These are phyloP conservation scores for Aspergillus quadrilineatus DNA, from an alignment of 2,329 filamentous ascomycete genomes.

Conservation along the genomic window DNA sequence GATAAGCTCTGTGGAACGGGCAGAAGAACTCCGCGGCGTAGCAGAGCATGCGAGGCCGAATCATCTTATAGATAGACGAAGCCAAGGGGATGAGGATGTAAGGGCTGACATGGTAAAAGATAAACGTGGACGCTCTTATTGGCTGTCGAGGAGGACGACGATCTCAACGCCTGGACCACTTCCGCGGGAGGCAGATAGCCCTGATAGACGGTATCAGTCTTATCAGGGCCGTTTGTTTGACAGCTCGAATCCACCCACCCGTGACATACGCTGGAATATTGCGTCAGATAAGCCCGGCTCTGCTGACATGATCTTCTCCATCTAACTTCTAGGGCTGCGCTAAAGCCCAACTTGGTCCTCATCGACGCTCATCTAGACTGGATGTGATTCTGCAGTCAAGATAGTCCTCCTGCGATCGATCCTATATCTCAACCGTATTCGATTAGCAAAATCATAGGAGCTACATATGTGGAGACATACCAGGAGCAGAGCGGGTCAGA, in stretches of 20 bases:
- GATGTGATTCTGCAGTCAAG: too few relatives aligned
- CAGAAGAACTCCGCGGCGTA: slow-evolving; percentile 7
- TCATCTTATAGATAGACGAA: slow-evolving; percentile 1
- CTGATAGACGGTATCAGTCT: slow-evolving; percentile 1
- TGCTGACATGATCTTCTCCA: too few relatives aligned
- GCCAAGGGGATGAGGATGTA: slow-evolving; percentile 3
- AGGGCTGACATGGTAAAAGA: neutral
- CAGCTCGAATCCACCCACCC: neutral
- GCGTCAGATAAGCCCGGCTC: too few relatives aligned
- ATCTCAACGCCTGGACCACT: slow-evolving; percentile 1
- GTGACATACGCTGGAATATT: neutral
- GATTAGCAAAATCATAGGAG: too few relatives aligned
- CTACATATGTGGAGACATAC: too few relatives aligned
- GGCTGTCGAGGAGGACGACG: neutral
- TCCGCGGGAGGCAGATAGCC: slow-evolving; percentile 8
- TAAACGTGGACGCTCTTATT: slow-evolving; percentile 7
- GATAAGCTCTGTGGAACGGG: slow-evolving; percentile 2
- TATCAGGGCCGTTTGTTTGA: slow-evolving; percentile 4
- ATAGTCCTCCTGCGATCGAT: too few relatives aligned
- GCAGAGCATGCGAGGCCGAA: neutral
- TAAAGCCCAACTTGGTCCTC: too few relatives aligned
- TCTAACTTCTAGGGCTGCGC: too few relatives aligned
- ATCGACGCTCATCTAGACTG: too few relatives aligned
- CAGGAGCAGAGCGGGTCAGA: too few relatives aligned
- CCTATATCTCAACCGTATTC: too few relatives aligned